Evolutionary conservation across 1,139 yeast species (phyloP).

Genomic region (Saccharomycopsis crataegensis): DNA sequence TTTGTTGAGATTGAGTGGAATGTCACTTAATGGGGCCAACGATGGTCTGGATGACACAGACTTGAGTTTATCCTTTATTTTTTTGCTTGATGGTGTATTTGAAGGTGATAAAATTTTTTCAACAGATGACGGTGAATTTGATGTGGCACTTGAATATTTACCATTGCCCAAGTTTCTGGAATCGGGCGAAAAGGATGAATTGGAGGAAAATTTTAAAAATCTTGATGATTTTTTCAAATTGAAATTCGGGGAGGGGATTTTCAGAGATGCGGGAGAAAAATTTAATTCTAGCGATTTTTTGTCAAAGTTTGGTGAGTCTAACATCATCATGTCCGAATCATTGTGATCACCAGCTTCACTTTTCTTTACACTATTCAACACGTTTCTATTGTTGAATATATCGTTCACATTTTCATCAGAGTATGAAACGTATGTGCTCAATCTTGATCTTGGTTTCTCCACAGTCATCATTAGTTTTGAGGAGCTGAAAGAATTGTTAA

Average conservation of each 20-base stretch:
- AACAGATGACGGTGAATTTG: slow-evolving; percentile 9
- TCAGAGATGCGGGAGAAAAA: slow-evolving; percentile 6
- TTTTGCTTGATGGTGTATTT: neutral
- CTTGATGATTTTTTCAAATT: slow-evolving; percentile 13
- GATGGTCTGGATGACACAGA: neutral
- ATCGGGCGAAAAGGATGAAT: too few species aligned
- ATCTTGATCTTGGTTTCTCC: slow-evolving; percentile 11
- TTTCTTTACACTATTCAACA: slow-evolving; percentile 4
- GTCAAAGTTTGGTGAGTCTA: slow-evolving; percentile 16
- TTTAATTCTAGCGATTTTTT: slow-evolving; percentile 6
- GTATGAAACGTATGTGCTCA: slow-evolving; percentile 8
- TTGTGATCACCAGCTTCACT: neutral
- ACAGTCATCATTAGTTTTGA: slow-evolving; percentile 4
- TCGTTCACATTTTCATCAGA: neutral
- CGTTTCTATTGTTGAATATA: neutral
- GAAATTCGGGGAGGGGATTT: slow-evolving; percentile 13
- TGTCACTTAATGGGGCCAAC: slow-evolving; percentile 6
- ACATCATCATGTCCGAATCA: slow-evolving; percentile 8
- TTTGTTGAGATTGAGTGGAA: slow-evolving; percentile 8
- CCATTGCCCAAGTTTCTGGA: neutral
- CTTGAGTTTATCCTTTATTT: slow-evolving; percentile 9
- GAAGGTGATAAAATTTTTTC: slow-evolving; percentile 9
- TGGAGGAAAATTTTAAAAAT: slow-evolving; percentile 6
- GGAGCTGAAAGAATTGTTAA: neutral
- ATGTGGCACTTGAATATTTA: neutral